phyloP scores from a whole-genome alignment of 345 rosid genomes.

The Eutrema yunnanense region DNA sequence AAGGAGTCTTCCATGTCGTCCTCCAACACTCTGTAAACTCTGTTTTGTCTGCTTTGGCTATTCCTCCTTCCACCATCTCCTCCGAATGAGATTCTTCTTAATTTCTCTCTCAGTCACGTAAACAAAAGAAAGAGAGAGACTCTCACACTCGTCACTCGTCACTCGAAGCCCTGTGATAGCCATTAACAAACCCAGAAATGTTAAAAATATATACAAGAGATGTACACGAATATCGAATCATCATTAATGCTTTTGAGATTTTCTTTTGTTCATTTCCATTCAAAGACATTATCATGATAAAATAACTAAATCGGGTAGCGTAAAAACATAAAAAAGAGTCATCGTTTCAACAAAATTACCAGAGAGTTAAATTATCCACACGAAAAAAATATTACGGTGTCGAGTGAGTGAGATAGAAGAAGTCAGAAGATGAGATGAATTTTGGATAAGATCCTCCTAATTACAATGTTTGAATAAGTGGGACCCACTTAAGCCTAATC shows the following conservation, averaged over 20 bases:
- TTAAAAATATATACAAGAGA: background rate
- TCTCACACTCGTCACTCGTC: background rate
- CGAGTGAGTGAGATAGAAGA: background rate
- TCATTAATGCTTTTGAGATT: background rate
- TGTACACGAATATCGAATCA: background rate
- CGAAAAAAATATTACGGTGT: background rate
- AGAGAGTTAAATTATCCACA: background rate
- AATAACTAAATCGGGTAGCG: background rate
- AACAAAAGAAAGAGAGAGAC: background rate
- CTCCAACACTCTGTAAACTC: conserved; percentile 81
- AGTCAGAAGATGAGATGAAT: background rate
- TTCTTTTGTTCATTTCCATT: background rate
- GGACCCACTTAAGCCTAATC: conserved; percentile 10
- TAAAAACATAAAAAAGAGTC: background rate
- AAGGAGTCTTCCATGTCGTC: conserved; percentile 63
- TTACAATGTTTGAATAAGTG: background rate
- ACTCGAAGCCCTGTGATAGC: background rate
- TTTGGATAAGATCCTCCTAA: conserved; percentile 14
- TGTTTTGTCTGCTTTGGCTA: conserved; percentile 47
- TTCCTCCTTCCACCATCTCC: conserved; percentile 71
- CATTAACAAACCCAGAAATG: background rate
- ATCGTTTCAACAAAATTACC: background rate
- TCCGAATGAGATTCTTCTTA: background rate
- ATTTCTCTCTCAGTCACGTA: background rate
- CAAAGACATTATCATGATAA: background rate